Conservation (phyloP, 164 flowering plant species). For the Sedum album region DNA sequence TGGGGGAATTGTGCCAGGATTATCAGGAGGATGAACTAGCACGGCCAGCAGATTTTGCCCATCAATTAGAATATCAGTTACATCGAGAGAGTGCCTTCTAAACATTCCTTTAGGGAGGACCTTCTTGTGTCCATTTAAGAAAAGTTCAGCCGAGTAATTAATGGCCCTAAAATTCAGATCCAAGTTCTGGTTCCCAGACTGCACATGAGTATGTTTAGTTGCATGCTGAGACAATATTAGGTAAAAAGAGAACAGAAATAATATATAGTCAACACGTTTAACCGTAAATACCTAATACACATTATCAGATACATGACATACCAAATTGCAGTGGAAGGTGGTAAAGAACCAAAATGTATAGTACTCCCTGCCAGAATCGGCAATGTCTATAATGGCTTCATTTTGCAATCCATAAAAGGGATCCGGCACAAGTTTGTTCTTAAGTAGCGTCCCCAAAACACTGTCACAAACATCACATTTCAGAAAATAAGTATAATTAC, state of each 20-base stretch:
- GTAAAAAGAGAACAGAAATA: no score
- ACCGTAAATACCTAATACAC: no score
- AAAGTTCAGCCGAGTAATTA: no score
- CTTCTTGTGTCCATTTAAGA: conserved; percentile 85
- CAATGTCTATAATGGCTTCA: conserved; percentile 80
- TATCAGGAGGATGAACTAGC: conserved; percentile 87
- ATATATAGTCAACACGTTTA: no score
- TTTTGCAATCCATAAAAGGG: conserved; percentile 89
- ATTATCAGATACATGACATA: conserved; percentile 13
- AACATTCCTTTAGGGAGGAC: conserved; percentile 89
- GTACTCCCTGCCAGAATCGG: conserved; percentile 86
- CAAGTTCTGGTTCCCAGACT: conserved; percentile 66
- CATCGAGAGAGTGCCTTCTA: conserved; percentile 79
- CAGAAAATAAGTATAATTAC: no score
- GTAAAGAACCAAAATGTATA: conserved; percentile 98
- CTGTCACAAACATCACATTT: conserved; percentile 42
- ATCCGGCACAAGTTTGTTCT: conserved; percentile 79
- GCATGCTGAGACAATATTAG: no score
- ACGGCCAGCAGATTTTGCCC: conserved; percentile 82
- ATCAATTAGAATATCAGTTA: conserved; percentile 63
- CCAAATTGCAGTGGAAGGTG: conserved; percentile 65
- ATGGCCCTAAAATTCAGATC: no score
- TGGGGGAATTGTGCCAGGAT: conserved; percentile 88
- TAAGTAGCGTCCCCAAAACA: conserved; percentile 76
- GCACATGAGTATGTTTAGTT: no score